Base-by-base conservation (phyloP, 805 yeast species). In the Candida maesae region DNA sequence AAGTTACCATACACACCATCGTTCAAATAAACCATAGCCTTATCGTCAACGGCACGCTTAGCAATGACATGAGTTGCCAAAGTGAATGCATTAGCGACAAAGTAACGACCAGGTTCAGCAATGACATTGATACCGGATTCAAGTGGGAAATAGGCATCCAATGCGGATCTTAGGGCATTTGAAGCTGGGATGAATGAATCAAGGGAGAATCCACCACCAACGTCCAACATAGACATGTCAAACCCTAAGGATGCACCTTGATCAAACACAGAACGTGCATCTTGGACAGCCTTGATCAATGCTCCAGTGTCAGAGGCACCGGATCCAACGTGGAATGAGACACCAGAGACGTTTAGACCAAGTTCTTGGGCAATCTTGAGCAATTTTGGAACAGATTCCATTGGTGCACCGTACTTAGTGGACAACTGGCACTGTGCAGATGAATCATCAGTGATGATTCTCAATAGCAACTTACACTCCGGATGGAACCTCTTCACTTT, bases 1-100 rank as follows among this genome's bases (percentile, higher is more conserved):
- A 91, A 71, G 66, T 90, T 91, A 25, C 96, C 96, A 61, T 91
- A 91, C 27, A 90, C 89, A 31, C 99, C 99, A 60, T 91, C 99
- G 55, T 88, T 91, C 60, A 90, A 69, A 64, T 91, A 91, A 35
- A 89, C 58, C 91, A 90, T 86, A 25, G 84, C 42, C 76, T 33
- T 68, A 58, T 45, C 67, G 63, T 23, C 58, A 19, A 62, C 50
- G 21, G 70, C 71, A 47, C 98, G 77, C 49, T 84, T 79, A n/a
- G 96, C 96, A 61, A 88, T 87, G 23, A 91, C 81, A 58, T 84
- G 79, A 16, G 86, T 70, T 1, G 89, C 95, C 53, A 91, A 71
- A 2, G 95, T 85, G 64, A 90, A 88, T 4, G 95, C 90, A 34
- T 79, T 67, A 2, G 95, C 83, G 16, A 84, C 93, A 66, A 88